Conservation (phyloP, 306 rosid species). For the Cucumis melo region DNA sequence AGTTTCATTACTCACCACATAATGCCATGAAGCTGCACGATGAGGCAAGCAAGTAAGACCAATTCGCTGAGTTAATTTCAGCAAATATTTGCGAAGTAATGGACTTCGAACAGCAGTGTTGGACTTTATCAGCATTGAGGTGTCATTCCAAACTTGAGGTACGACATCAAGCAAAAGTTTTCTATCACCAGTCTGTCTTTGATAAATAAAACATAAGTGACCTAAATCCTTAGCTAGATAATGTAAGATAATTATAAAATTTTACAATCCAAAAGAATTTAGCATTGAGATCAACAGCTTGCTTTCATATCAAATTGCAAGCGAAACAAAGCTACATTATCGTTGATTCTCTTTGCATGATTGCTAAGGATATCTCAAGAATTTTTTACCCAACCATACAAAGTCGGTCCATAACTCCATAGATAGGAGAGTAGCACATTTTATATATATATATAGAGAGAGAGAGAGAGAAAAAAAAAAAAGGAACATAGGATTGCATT, state of each 20-base stretch:
- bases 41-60: constrained; percentile 77
- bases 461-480: no score
- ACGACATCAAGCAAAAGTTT: constrained; percentile 56
- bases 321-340: background rate
- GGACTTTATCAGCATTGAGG: constrained; percentile 54
- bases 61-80: constrained; percentile 80
- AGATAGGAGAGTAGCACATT: background rate
- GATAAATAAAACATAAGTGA: constrained; percentile 22
- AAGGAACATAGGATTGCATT: background rate
- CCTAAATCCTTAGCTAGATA: constrained; percentile 9
- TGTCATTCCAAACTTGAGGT: constrained; percentile 73
- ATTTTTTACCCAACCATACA: background rate
- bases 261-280: background rate
- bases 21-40: constrained; percentile 71
- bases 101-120: constrained; percentile 56
- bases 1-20: constrained; percentile 45
- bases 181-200: constrained; percentile 71
- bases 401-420: background rate
- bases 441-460: no score
- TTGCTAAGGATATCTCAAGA: background rate
- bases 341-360: background rate
- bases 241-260: background rate
- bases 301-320: background rate
- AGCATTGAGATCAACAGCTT: background rate
- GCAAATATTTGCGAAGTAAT: constrained; percentile 73